Evolutionary conservation across 1,139 yeast genomes (phyloP), one percentile per base, ranked within the genome.

Genomic region (Lodderomyces jiufengensis): DNA sequence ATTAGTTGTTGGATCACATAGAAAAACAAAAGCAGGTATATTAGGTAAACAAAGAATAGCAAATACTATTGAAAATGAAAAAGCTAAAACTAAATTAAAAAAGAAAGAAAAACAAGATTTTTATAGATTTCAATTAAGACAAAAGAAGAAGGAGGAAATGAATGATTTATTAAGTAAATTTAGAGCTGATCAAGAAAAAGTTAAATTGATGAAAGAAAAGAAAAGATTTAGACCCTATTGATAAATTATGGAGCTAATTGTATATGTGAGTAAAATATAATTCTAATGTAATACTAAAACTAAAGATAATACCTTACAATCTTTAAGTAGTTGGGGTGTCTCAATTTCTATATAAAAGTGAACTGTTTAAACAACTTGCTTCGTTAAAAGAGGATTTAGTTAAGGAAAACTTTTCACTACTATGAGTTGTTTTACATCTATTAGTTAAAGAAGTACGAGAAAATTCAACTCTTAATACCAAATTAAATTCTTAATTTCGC

Each of bases 61-160:
- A 24, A 52, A 66, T 24, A 69, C 74, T 30, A 65, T 66, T 2
- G 71, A 62, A 37, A 49, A 59, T 20, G 74, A 69, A 11, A 66
- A 66, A 40, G 76, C 75, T 32, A 59, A 62, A 38, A 59, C 62
- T 33, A 82, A 80, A 58, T 66, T 73, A 61, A 80, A 84, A 59
- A 80, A 75, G 66, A 84, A 85, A 61, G 94, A 88, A 49, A 86
- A 88, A 67, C 75, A 76, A 47, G 97, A 94, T 61, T 92, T 94
- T 69, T 94, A 94, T 68, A 75, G 96, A 51, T 94, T 90, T 78
- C 99, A 94, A 65, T 76, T 92, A 50, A 80, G 98, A 60, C 95
- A 94, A 56, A 77, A 79, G 55, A 92, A 90, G 74, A 92, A 92
- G 70, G 79, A 76, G 46, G 96, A 90, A 59, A 87, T 92, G 86